phyloP scores from a whole-genome alignment of 2,329 filamentous ascomycete species.

The Lithohypha guttulata region DNA sequence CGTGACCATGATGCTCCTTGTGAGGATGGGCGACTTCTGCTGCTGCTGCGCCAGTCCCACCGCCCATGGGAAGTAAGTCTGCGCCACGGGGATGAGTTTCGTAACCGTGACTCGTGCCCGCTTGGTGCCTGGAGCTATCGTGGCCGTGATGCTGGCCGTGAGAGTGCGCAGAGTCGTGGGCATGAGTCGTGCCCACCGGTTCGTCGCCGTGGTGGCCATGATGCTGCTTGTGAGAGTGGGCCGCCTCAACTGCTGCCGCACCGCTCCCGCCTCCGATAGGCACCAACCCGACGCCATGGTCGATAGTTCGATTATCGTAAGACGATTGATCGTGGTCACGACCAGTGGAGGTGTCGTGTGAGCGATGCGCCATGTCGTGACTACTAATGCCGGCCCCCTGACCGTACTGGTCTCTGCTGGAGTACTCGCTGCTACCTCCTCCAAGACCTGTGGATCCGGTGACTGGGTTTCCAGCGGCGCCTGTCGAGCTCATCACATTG shows the following conservation, averaged over 20 bases:
- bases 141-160: too few species aligned
- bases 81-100: too few species aligned
- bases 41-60: too few species aligned
- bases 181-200: background rate
- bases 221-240: background rate
- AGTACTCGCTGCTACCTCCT: background rate
- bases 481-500: conserved; percentile 2
- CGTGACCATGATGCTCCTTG: too few species aligned
- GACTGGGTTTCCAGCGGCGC: background rate
- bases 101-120: too few species aligned
- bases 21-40: too few species aligned
- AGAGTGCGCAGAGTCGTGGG: too few species aligned
- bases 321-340: too few species aligned
- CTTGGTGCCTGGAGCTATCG: too few species aligned
- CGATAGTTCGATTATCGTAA: background rate
- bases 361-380: background rate
- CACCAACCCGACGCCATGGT: background rate
- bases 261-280: background rate
- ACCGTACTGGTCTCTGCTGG: background rate
- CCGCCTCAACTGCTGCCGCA: background rate
- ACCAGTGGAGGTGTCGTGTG: background rate
- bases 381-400: background rate
- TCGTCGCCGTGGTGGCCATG: background rate
- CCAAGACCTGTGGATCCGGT: background rate
- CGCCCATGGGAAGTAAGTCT: too few species aligned